Base-by-base conservation (phyloP, 192 early-diverging fungal genomes). In the Helicostylum pulchrum region DNA sequence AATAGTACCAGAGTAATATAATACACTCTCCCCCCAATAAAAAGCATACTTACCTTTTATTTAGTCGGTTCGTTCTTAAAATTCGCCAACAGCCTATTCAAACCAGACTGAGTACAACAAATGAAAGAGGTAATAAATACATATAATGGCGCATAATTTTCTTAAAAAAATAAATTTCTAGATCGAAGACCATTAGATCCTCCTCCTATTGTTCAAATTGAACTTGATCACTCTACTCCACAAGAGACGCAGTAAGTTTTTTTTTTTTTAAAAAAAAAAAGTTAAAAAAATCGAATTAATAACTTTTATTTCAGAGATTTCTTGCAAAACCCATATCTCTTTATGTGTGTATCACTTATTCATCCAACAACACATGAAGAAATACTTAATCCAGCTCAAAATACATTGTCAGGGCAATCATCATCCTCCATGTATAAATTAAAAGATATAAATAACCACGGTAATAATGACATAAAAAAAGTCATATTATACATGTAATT, bases 281-380 rank as follows among this genome's bases (percentile, higher is more conserved):
- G 17, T 31, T 17, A 52, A 19, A 36, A 26, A 53, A 19, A 8
- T 50, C 23, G 44, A 39, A 19, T 55, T 47, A 55, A 48, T 10
- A n/a, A 23, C 39, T 64, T 12, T 26, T 12, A 53, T 20, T 47
- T 54, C 60, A 66, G 62, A 20, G 58, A 63, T 42, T 77, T 79
- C 53, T 73, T 85, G 34, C 86, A 90, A 57, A 93, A 91, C 69
- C 92, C 96, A 12, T 93, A 91, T 74, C 89, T 92, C 65, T 97
- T 95, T 74, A 93, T 95, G 93, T 97, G 93, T 77, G 92, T 90
- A 15, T 91, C 92, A 31, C 80, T 97, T 30, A 88, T 93, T 64
- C 72, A 76, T 61, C 77, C 82, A 52, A 80, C 84, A 11, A 88
- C 88, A 57, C 87, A 94, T 63, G 83, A 87, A 51, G 91, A 94